Base-by-base conservation (phyloP, 176 grass and related monocot species). In the Phoenix roebelenii region DNA sequence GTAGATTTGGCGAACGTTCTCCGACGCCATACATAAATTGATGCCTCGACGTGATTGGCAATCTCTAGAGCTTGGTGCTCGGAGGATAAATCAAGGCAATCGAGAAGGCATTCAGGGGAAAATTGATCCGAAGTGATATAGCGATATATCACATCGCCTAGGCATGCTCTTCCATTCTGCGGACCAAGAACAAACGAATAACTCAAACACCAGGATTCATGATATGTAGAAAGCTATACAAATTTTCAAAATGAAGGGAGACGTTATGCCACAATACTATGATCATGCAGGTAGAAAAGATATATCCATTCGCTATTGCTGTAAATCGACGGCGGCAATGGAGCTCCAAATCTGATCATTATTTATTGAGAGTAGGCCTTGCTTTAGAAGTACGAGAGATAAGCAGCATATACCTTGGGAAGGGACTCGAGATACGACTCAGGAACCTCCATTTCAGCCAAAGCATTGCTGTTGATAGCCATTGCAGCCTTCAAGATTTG, bases 61-160 rank as follows among this genome's bases (percentile, higher is more conserved):
- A 93, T 76, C 53, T 98, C 88, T 50, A 93, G 25, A 10, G 85
- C 88, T 12, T 93, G 88, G 64, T 98, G 89, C 50, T 98, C 94
- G 7, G 88, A 89, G 1, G 88, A 93, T 16, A 98, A 63, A 71
- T 89, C 88, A 3, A 98, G 82, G 69, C 74, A 89, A 68, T 93
- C 88, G 25, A 98, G 80, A 30, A 98, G 88, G 55, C 84, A 83
- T 64, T 98, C 94, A 1, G 85, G 78, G 5, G 79, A 85, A 59
- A 98, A 98, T 23, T 98, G 94, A 60, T 93, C 94, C 0, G 94
- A 76, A 0, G 82, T 76, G 50, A 98, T 78, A 52, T 83, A 85
- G 9, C 94, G 84, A 59, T 98, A 72, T 76, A 98, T 92, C 29
- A 89, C 23, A 67, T 98, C 94, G 0, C 94, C 94, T 51, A 98